phyloP scores from a whole-genome alignment of 345 rosid genomes.

The Heritiera fomes region DNA sequence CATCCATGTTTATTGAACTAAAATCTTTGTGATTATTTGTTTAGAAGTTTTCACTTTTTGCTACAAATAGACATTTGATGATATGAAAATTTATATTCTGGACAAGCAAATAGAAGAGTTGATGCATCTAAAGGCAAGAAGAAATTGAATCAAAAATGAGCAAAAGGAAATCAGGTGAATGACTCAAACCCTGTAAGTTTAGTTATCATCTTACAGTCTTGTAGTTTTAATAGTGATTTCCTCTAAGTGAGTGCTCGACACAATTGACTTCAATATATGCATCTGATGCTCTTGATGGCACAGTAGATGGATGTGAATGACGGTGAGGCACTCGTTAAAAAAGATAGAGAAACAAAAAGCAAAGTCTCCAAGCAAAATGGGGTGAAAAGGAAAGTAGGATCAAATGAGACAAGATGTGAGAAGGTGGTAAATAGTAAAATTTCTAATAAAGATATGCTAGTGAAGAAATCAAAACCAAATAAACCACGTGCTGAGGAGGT shows the following conservation, averaged over 20 bases:
- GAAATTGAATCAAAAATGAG: neutral
- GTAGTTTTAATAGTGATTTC: no score
- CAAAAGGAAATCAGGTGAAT: no score
- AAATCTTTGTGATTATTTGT: neutral
- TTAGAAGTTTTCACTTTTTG: neutral
- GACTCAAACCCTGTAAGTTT: no score
- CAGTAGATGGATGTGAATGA: neutral
- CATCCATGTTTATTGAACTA: neutral
- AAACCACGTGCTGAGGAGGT: neutral
- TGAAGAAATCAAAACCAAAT: neutral
- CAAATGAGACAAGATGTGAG: neutral
- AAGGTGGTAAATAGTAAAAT: no score
- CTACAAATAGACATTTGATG: slow-evolving; percentile 8
- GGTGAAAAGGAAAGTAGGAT: neutral
- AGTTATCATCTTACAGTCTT: no score
- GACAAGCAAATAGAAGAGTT: slow-evolving; percentile 19
- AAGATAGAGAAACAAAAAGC: neutral
- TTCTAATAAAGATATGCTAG: no score
- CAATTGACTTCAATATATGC: neutral
- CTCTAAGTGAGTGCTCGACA: neutral
- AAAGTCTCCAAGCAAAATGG: neutral
- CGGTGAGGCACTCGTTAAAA: neutral
- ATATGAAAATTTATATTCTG: slow-evolving; percentile 11
- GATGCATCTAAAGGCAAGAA: slow-evolving; percentile 30
- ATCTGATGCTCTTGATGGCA: neutral